Evolutionary conservation across 768 basidiomycete genomes (phyloP).

Genomic region (Phlegmacium glaucopus): DNA sequence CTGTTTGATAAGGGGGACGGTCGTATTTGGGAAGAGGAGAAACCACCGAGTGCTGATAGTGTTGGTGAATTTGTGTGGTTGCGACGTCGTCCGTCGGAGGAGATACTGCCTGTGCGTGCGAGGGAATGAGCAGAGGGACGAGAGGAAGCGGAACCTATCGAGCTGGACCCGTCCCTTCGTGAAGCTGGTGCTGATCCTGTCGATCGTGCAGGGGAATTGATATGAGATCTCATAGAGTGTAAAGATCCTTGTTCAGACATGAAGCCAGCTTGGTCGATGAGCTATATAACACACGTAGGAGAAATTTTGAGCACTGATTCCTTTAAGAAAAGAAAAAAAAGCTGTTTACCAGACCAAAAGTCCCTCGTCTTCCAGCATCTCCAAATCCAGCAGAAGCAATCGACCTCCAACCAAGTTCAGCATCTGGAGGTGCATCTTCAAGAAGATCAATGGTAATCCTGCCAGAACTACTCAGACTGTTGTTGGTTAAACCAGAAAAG

Average conservation of each 20-base stretch:
- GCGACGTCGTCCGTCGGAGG: conserved; percentile 46
- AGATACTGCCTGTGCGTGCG: conserved; percentile 49
- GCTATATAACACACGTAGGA: conserved; percentile 32
- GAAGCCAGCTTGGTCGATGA: conserved; percentile 31
- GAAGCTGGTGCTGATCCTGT: conserved; percentile 53
- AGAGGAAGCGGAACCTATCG: conserved; percentile 53
- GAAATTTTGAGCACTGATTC: background rate
- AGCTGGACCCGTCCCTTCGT: conserved; percentile 36
- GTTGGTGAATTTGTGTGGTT: conserved; percentile 38
- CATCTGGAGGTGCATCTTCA: conserved; percentile 66
- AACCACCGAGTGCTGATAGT: conserved; percentile 45
- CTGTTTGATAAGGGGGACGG: background rate
- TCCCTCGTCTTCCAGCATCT: conserved; percentile 41
- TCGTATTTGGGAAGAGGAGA: conserved; percentile 13
- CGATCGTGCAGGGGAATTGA: conserved; percentile 47
- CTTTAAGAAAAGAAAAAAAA: background rate
- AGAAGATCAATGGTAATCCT: conserved; percentile 54
- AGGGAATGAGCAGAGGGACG: conserved; percentile 46
- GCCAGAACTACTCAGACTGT: conserved; percentile 23
- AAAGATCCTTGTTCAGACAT: conserved; percentile 65
- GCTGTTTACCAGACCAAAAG: conserved; percentile 62
- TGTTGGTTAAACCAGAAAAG: background rate
- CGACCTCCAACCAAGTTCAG: conserved; percentile 58
- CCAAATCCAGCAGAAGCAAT: conserved; percentile 27
- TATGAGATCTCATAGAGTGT: conserved; percentile 58